Evolutionary conservation across 164 flowering plant genomes (phyloP).

Genomic region (Macadamia integrifolia): DNA sequence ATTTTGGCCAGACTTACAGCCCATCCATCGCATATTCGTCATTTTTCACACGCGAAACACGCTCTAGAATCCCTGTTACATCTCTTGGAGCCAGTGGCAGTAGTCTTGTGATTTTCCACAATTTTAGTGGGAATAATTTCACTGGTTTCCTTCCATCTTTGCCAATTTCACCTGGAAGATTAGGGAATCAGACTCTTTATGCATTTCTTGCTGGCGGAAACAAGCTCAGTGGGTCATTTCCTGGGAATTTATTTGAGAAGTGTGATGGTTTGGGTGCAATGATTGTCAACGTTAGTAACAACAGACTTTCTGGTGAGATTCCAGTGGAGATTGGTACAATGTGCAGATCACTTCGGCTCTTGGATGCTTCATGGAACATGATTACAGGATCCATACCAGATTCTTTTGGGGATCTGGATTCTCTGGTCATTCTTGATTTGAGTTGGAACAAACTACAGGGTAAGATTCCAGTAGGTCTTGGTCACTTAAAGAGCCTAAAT

Average conservation of each 20-base stretch:
- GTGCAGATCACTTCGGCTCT: slow-evolving; percentile 19
- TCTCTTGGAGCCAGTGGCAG: slow-evolving; percentile 25
- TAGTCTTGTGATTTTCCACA: slow-evolving; percentile 41
- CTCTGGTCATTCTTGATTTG: slow-evolving; percentile 25
- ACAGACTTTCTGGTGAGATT: slow-evolving; percentile 51
- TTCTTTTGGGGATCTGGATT: slow-evolving; percentile 17
- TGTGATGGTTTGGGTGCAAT: slow-evolving; percentile 45
- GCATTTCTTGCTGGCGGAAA: slow-evolving; percentile 61
- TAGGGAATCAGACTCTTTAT: slow-evolving; percentile 46
- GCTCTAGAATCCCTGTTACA: slow-evolving; percentile 19
- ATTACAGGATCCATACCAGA: slow-evolving; percentile 23
- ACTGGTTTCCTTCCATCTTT: slow-evolving; percentile 45
- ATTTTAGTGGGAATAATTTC: slow-evolving; percentile 62
- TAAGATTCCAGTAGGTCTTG: slow-evolving; percentile 16
- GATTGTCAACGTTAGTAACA: slow-evolving; percentile 53
- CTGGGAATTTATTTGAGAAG: slow-evolving; percentile 48
- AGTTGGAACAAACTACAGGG: slow-evolving; percentile 26
- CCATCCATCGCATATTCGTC: slow-evolving; percentile 38
- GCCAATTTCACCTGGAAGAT: slow-evolving; percentile 47
- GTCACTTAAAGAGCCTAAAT: slow-evolving; percentile 18
- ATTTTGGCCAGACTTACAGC: slow-evolving; percentile 4
- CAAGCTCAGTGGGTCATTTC: slow-evolving; percentile 49
- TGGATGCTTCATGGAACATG: slow-evolving; percentile 26
- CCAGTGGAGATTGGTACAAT: slow-evolving; percentile 35
- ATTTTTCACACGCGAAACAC: slow-evolving; percentile 33